Conservation (phyloP, 1,284 basidiomycete genomes). For the Exobasidium rhododendri region DNA sequence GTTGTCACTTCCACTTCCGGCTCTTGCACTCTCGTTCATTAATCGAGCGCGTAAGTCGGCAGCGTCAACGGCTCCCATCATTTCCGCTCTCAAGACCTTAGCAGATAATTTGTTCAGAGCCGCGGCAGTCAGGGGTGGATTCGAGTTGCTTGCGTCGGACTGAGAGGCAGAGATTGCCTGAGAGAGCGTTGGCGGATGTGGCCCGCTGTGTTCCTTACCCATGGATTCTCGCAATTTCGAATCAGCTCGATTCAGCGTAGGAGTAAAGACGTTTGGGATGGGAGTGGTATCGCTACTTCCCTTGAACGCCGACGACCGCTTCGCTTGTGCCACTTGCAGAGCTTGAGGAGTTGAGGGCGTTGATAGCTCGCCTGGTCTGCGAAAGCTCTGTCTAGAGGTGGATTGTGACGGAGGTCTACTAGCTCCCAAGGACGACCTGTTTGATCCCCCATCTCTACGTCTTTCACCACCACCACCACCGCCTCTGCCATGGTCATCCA, state of each 20-base stretch:
- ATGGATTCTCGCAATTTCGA: not conserved
- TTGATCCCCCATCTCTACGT: constrained; percentile 31
- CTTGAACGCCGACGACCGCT: not conserved
- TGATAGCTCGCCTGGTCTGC: constrained; percentile 33
- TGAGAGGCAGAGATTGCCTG: not conserved
- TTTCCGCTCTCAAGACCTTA: constrained; percentile 81
- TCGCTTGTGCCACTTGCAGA: constrained; percentile 13
- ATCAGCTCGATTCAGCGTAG: constrained; percentile 11
- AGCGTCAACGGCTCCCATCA: constrained; percentile 70
- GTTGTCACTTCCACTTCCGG: constrained; percentile 54
- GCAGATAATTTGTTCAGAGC: constrained; percentile 91
- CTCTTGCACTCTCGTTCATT: constrained; percentile 47
- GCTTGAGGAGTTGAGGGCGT: constrained; percentile 23
- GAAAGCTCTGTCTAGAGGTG: constrained; percentile 28
- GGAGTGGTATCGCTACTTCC: constrained; percentile 22
- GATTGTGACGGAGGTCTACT: constrained; percentile 26
- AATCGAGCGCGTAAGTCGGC: constrained; percentile 40
- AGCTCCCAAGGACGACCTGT: constrained; percentile 51
- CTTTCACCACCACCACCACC: constrained; percentile 56
- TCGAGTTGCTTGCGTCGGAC: not conserved
- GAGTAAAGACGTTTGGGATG: constrained; percentile 36
- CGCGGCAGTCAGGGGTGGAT: constrained; percentile 55
- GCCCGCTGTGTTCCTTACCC: not conserved
- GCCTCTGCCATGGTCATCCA: constrained; percentile 69
- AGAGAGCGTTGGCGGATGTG: not conserved